These are phyloP conservation scores for Microcos paniculata DNA, from an alignment of 345 rosid species.

Conservation along the genomic window DNA sequence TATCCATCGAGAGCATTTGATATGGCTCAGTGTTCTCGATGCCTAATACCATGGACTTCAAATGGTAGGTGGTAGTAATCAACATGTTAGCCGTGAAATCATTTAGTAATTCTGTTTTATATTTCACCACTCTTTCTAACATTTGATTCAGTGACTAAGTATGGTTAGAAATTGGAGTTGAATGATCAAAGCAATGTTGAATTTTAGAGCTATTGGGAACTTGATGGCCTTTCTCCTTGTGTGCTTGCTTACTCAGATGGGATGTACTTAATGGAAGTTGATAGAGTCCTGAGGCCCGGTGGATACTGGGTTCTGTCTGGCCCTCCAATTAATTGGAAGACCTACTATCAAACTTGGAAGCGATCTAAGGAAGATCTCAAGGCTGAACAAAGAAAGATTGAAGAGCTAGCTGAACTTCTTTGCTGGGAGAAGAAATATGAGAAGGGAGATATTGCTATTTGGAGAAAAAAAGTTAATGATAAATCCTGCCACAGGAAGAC, in stretches of 20 bases:
- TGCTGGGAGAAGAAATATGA: conserved; percentile 99
- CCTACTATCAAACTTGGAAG: conserved; percentile 83
- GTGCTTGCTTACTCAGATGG: conserved; percentile 57
- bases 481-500: conserved; percentile 56
- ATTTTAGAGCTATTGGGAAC: conserved; percentile 1
- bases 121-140: conserved; percentile 1
- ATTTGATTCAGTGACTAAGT: not conserved
- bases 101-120: conserved; percentile 3
- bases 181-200: not conserved
- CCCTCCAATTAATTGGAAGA: conserved; percentile 97
- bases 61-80: conserved; percentile 50
- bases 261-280: conserved; percentile 86
- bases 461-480: conserved; percentile 65
- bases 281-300: conserved; percentile 95
- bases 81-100: conserved; percentile 6
- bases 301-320: conserved; percentile 98
- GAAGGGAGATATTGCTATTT: conserved; percentile 91
- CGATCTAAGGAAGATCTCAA: conserved; percentile 72
- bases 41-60: conserved; percentile 89
- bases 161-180: not conserved
- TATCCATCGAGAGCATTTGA: conserved; percentile 94
- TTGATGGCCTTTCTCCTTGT: conserved; percentile 20
- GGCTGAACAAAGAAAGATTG: conserved; percentile 82
- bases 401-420: conserved; percentile 74
- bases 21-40: conserved; percentile 98